Base-by-base conservation (phyloP, 805 yeast genomes). In the Monosporozyma unispora region DNA sequence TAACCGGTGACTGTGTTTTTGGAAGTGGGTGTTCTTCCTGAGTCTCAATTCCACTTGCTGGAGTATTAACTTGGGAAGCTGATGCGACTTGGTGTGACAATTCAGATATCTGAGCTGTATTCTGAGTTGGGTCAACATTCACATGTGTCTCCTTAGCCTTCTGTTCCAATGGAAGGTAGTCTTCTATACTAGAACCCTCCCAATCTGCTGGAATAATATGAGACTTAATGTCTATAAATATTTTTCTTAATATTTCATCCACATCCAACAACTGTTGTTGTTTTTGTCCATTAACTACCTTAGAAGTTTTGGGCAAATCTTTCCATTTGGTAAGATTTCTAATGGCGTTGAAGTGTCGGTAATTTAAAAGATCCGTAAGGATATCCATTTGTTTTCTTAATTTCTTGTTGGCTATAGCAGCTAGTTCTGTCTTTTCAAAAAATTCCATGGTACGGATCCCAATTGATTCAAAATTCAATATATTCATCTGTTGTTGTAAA, bases 161-260 rank as follows among this genome's bases (percentile, higher is more conserved):
- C 21, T 21, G 18, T 5, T 19, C 27, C n/a, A 11, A 21, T 14
- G 23, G 25, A 10, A 12, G 8, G n/a, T 19, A 39, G 10, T 39
- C 27, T 12, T 39, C 42, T 19, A 39, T 3, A 3, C 11, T 21
- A 4, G 42, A 21, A 1, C 42, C 42, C 4, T 12, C 27, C 42
- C 27, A 39, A 19, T 39, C 42, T 3, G 7, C 14, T 21, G 42
- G 27, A 39, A 14, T 39, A 10, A 39, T 10, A 11, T 21, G 31
- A 21, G 18, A 9, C 14, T 40, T 50, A 29, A 56, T 56, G 29
- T 54, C 55, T 38, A 49, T 46, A 41, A 70, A 59, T 40, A 62
- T 59, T 48, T 66, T 62, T 14, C 62, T 61, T 1, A 62, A 60
- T 1, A 59, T 57, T 23, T 57, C 50, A 16, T 56, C 57, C 11